Conservation (phyloP, 805 yeast species). For the Ogataea degrootiae region DNA sequence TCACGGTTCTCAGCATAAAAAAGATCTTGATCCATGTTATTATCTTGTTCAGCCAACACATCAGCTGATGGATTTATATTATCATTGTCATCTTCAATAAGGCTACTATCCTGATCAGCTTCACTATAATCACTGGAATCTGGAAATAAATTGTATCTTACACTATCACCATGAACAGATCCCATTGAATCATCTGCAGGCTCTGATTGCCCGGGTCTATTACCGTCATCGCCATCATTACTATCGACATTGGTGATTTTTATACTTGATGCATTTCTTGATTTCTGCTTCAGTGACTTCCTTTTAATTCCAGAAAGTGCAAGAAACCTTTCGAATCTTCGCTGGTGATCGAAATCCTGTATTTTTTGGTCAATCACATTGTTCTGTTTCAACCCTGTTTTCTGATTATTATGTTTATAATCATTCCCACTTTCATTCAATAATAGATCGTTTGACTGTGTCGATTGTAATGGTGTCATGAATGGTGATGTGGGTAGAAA, state of each 20-base stretch:
- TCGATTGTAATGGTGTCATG: slow-evolving; percentile 45
- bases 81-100: slow-evolving; percentile 2
- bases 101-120: slow-evolving; percentile 4
- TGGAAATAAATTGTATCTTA: slow-evolving; percentile 15
- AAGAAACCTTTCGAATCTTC: slow-evolving; percentile 24
- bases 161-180: slow-evolving; percentile 9
- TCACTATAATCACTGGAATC: slow-evolving; percentile 16
- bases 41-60: slow-evolving; percentile 5
- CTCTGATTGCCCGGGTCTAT: neutral
- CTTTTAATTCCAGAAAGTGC: slow-evolving; percentile 21
- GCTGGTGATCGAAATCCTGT: slow-evolving; percentile 24
- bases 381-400: neutral
- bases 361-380: slow-evolving; percentile 6
- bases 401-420: too few species aligned
- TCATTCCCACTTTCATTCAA: too few species aligned
- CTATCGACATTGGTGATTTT: neutral
- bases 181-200: neutral
- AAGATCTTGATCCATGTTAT: slow-evolving; percentile 12
- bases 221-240: neutral
- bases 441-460: too few species aligned
- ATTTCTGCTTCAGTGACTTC: slow-evolving; percentile 2
- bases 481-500: slow-evolving; percentile 53
- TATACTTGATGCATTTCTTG: neutral
- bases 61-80: slow-evolving; percentile 8
- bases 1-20: slow-evolving; percentile 13